These are phyloP conservation scores for Chrysoporthe puriensis DNA, from an alignment of 2,329 filamentous ascomycete genomes.

Conservation along the genomic window DNA sequence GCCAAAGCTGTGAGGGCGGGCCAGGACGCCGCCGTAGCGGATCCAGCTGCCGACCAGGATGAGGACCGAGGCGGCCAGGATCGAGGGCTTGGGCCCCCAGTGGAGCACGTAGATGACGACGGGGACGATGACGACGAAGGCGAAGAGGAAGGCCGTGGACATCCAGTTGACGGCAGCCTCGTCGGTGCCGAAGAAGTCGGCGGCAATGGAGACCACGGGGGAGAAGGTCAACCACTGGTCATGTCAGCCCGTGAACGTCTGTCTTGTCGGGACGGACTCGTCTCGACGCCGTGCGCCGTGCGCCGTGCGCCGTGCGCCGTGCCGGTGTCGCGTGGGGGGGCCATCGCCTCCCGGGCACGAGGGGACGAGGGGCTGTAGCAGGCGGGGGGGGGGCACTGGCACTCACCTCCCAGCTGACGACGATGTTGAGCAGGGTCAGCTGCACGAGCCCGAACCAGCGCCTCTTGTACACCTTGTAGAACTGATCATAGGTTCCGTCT, in stretches of 20 bases:
- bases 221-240: slow-evolving; percentile 88
- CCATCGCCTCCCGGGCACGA: too few relatives aligned
- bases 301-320: too few relatives aligned
- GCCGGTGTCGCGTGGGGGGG: too few relatives aligned
- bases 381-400: slow-evolving; percentile 4
- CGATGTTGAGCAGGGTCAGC: slow-evolving; percentile 84
- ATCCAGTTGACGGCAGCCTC: slow-evolving; percentile 90
- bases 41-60: slow-evolving; percentile 89
- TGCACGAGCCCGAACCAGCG: slow-evolving; percentile 87
- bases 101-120: slow-evolving; percentile 78
- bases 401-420: slow-evolving; percentile 95
- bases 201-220: slow-evolving; percentile 74
- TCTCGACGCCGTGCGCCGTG: neutral
- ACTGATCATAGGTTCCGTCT: slow-evolving; percentile 20
- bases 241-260: slow-evolving; percentile 6
- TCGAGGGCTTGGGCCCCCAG: slow-evolving; percentile 76
- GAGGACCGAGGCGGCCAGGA: slow-evolving; percentile 73
- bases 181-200: slow-evolving; percentile 74
- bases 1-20: slow-evolving; percentile 66
- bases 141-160: slow-evolving; percentile 83
- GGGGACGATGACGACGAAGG: slow-evolving; percentile 76
- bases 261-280: neutral
- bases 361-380: neutral
- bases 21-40: slow-evolving; percentile 71
- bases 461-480: slow-evolving; percentile 68